A percentile compares a stretch with the other conserved stretches of the same genome.
phyloP scores from a whole-genome alignment of 1,284 basidiomycete genomes.

The Ceratobasidium sp. region DNA sequence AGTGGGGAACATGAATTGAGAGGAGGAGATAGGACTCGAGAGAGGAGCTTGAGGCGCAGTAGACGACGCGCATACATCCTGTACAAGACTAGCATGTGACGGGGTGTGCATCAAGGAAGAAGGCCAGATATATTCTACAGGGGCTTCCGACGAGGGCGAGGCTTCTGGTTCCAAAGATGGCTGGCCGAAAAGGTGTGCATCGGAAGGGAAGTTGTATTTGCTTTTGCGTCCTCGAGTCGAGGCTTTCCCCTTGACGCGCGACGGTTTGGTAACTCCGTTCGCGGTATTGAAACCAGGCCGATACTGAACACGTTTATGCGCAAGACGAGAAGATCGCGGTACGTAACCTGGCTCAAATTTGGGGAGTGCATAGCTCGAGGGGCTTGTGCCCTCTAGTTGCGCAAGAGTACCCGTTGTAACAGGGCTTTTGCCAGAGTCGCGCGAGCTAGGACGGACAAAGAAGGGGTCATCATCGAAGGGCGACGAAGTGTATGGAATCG shows the following conservation, averaged over 20 bases:
- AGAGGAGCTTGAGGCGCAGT: not conserved
- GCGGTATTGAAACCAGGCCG: not conserved
- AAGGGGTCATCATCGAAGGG: slow-evolving; percentile 28
- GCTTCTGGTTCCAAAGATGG: not conserved
- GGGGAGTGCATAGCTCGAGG: not conserved
- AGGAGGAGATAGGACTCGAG: not conserved
- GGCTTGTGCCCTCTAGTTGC: not conserved
- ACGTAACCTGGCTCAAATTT: not conserved
- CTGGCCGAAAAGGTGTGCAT: too few relatives aligned
- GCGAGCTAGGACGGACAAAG: not conserved
- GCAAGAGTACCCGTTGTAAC: not conserved
- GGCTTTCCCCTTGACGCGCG: not conserved
- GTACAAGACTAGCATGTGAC: not conserved
- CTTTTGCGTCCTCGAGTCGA: not conserved
- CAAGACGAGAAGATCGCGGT: not conserved
- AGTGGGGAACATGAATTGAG: slow-evolving; percentile 4
- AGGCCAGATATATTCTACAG: not conserved
- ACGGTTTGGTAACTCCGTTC: not conserved
- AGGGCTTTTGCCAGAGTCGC: not conserved
- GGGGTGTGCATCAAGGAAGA: not conserved
- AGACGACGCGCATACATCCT: not conserved
- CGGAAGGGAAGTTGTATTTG: not conserved
- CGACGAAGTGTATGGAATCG: not conserved
- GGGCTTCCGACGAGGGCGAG: not conserved
- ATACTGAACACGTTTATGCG: not conserved